These are phyloP conservation scores for Chlamydomonas incerta DNA, from an alignment of 139 green algal species.

Conservation along the genomic window DNA sequence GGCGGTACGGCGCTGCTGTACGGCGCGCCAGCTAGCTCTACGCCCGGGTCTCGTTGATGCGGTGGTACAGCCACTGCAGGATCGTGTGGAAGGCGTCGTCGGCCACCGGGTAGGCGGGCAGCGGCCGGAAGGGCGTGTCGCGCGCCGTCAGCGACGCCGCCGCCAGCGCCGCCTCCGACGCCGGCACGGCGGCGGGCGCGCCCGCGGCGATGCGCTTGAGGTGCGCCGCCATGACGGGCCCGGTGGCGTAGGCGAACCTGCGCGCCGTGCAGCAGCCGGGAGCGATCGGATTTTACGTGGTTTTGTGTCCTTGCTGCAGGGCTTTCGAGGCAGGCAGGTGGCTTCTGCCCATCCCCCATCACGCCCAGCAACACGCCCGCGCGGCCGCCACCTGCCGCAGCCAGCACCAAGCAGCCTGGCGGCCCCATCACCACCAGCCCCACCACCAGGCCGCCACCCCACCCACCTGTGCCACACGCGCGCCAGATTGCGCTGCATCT, in stretches of 20 bases:
- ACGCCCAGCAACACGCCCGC: too few relatives aligned
- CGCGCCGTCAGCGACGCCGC: not conserved
- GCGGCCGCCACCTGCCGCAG: too few relatives aligned
- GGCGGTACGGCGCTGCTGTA: too few relatives aligned
- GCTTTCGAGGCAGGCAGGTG: too few relatives aligned
- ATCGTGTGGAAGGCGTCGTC: slow-evolving; percentile 70
- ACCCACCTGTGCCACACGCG: slow-evolving; percentile 38
- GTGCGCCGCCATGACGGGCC: not conserved
- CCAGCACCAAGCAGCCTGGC: too few relatives aligned
- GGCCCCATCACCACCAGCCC: too few relatives aligned
- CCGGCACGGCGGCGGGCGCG: too few relatives aligned
- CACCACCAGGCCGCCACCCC: too few relatives aligned
- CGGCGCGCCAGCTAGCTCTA: too few relatives aligned
- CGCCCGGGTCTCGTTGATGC: slow-evolving; percentile 15
- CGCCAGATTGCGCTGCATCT: slow-evolving; percentile 32
- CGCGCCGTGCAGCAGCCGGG: not conserved
- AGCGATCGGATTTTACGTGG: too few relatives aligned
- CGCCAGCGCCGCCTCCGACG: not conserved
- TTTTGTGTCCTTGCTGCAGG: too few relatives aligned
- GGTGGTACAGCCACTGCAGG: slow-evolving; percentile 54
- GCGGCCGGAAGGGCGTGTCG: not conserved
- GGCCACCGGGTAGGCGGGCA: not conserved
- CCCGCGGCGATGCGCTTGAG: not conserved
- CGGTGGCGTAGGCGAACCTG: slow-evolving; percentile 24
- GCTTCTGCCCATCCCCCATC: too few relatives aligned